phyloP scores from a whole-genome alignment of 2,329 filamentous ascomycete genomes.

The Geoglossum cookeanum region DNA sequence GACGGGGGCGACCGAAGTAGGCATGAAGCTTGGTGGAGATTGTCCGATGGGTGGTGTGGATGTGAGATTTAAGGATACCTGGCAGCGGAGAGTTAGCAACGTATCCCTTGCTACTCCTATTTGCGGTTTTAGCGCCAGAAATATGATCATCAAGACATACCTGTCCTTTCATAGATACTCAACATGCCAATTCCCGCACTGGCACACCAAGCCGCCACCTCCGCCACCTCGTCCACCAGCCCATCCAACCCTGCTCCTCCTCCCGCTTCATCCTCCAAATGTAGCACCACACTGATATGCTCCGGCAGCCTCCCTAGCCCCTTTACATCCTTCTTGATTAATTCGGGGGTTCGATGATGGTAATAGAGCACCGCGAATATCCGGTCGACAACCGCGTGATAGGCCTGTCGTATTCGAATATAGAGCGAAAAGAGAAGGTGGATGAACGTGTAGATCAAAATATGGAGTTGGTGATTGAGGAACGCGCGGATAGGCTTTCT shows the following conservation, averaged over 20 bases:
- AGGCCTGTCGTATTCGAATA: slow-evolving; percentile 61
- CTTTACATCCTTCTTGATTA: slow-evolving; percentile 75
- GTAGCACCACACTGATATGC: slow-evolving; percentile 75
- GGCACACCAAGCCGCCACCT: slow-evolving; percentile 83
- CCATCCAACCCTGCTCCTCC: slow-evolving; percentile 59
- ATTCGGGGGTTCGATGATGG: slow-evolving; percentile 85
- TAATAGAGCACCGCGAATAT: slow-evolving; percentile 73
- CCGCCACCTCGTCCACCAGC: slow-evolving; percentile 75
- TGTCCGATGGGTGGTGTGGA: slow-evolving; percentile 64
- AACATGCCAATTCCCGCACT: slow-evolving; percentile 73
- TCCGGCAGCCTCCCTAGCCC: slow-evolving; percentile 54
- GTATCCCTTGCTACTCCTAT: background rate
- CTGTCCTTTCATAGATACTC: slow-evolving; percentile 82
- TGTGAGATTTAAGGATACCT: slow-evolving; percentile 80
- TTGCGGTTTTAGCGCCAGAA: background rate
- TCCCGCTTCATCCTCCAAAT: slow-evolving; percentile 47
- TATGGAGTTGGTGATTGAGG: slow-evolving; percentile 41
- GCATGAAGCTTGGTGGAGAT: slow-evolving; percentile 62
- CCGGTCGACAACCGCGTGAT: slow-evolving; percentile 59
- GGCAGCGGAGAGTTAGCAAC: background rate
- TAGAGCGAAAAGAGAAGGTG: slow-evolving; percentile 55
- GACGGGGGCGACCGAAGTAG: slow-evolving; percentile 67
- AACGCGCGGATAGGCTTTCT: slow-evolving; percentile 36
- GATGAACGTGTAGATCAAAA: slow-evolving; percentile 47
- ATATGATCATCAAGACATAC: slow-evolving; percentile 35